Evolutionary conservation across 331 rosid genomes (phyloP).

Genomic region (Rosa hybrid): DNA sequence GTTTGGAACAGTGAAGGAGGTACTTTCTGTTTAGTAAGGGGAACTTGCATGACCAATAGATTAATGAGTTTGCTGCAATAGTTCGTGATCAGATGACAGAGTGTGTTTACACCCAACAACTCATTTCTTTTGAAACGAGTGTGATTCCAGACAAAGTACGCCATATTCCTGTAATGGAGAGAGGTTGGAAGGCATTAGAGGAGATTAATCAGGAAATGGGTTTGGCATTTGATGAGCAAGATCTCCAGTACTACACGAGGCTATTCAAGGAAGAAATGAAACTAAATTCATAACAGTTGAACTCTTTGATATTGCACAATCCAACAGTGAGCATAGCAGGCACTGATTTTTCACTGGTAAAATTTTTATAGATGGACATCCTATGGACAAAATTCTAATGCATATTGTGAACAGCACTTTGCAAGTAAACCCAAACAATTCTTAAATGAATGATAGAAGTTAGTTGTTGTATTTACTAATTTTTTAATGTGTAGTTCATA

Average conservation of each 20-base stretch:
- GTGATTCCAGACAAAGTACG: constrained; percentile 65
- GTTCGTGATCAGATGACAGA: constrained; percentile 94
- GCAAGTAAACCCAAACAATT: constrained; percentile 75
- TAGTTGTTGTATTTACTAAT: no score
- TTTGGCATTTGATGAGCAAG: constrained; percentile 90
- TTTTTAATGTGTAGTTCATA: no score
- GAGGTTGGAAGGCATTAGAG: constrained; percentile 74
- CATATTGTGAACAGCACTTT: constrained; percentile 89
- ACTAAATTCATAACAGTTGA: constrained; percentile 84
- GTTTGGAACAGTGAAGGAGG: constrained; percentile 84
- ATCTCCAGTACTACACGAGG: constrained; percentile 71
- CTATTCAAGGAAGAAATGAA: constrained; percentile 78
- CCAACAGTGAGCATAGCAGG: constrained; percentile 89
- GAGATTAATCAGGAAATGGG: constrained; percentile 82
- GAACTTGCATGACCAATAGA: constrained; percentile 50
- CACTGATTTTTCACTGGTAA: constrained; percentile 93
- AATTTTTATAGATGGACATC: constrained; percentile 67
- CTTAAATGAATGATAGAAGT: constrained; percentile 3
- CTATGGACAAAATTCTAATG: constrained; percentile 72
- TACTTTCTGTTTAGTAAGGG: constrained; percentile 56
- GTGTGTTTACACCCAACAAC: constrained; percentile 62
- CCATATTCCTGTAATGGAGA: constrained; percentile 72
- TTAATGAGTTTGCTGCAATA: constrained; percentile 66
- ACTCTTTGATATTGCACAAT: constrained; percentile 86
- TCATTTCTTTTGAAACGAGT: constrained; percentile 68